phyloP scores from a whole-genome alignment of 352 stramenopile genomes.

The Phytopythium boreale region DNA sequence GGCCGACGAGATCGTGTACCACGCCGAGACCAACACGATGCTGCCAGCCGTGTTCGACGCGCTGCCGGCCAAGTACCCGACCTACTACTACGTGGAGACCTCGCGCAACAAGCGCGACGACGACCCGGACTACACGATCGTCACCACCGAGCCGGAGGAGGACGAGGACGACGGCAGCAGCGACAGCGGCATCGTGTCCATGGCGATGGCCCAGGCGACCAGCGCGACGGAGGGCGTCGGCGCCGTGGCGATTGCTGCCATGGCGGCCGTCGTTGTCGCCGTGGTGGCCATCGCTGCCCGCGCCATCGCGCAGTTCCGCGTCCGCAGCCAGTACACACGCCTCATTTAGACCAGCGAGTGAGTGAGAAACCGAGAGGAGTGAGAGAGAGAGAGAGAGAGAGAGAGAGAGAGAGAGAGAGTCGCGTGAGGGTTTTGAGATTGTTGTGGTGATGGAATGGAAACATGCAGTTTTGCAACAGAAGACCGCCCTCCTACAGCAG shows the following conservation, averaged over 20 bases:
- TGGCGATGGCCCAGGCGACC: neutral
- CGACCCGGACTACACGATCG: conserved; percentile 31
- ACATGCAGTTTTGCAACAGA: neutral
- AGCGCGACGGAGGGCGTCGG: conserved; percentile 1
- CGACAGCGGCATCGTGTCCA: conserved; percentile 3
- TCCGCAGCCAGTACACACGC: conserved; percentile 51
- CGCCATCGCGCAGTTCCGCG: conserved; percentile 38
- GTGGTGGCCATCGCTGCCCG: conserved; percentile 42
- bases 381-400: neutral
- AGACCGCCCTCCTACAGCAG: neutral
- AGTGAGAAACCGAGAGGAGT: neutral
- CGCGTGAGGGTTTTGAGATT: neutral
- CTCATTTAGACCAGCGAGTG: conserved; percentile 25
- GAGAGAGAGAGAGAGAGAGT: neutral
- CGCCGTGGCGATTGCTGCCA: conserved; percentile 12
- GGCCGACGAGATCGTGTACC: conserved; percentile 37
- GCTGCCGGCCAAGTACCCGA: conserved; percentile 24
- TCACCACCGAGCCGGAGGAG: conserved; percentile 11
- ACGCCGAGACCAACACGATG: conserved; percentile 32
- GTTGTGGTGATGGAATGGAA: neutral
- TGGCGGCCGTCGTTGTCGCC: conserved; percentile 34
- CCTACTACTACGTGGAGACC: conserved; percentile 32
- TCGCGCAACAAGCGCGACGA: conserved; percentile 20
- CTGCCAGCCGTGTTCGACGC: conserved; percentile 23
- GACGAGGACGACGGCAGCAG: neutral